Evolutionary conservation across 495 filamentous ascomycete genomes (phyloP).

Genomic region (Cairneyella variabilis): DNA sequence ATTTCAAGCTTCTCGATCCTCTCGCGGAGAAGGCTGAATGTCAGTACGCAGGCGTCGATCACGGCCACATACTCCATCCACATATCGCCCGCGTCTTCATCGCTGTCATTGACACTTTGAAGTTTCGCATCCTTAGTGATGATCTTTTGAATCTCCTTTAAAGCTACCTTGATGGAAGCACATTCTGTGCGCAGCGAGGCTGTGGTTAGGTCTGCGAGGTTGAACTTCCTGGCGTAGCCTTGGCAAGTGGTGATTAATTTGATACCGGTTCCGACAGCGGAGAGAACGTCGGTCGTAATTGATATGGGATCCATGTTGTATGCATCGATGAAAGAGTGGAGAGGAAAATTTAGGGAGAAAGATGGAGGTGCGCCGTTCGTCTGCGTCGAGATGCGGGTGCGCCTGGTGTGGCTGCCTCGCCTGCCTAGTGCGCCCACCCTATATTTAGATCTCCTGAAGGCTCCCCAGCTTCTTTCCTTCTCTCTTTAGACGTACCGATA

Average conservation of each 20-base stretch:
- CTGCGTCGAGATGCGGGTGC: too few species aligned
- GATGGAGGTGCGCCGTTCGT: too few species aligned
- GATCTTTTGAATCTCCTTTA: conserved; percentile 3
- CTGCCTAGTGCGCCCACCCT: too few species aligned
- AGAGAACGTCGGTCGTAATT: conserved; percentile 8
- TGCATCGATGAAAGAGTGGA: too few species aligned
- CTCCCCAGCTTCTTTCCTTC: too few species aligned
- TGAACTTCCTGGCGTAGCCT: conserved; percentile 1
- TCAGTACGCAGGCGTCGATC: background rate
- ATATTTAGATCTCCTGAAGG: too few species aligned
- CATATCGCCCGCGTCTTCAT: conserved; percentile 2
- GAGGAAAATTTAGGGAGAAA: too few species aligned
- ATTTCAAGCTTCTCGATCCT: background rate
- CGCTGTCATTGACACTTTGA: background rate
- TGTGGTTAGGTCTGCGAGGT: background rate
- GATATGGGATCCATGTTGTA: conserved; percentile 12
- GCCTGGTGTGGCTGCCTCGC: too few species aligned
- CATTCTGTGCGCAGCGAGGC: conserved; percentile 6
- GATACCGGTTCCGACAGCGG: background rate
- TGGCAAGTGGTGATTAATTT: conserved; percentile 4
- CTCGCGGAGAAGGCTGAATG: background rate
- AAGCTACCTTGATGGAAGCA: background rate
- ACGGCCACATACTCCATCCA: conserved; percentile 4
- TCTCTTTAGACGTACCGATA: too few species aligned
- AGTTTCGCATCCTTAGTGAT: background rate